These are phyloP conservation scores for Skeletonema costatum DNA, from an alignment of 108 stramenopile species.

Conservation along the genomic window DNA sequence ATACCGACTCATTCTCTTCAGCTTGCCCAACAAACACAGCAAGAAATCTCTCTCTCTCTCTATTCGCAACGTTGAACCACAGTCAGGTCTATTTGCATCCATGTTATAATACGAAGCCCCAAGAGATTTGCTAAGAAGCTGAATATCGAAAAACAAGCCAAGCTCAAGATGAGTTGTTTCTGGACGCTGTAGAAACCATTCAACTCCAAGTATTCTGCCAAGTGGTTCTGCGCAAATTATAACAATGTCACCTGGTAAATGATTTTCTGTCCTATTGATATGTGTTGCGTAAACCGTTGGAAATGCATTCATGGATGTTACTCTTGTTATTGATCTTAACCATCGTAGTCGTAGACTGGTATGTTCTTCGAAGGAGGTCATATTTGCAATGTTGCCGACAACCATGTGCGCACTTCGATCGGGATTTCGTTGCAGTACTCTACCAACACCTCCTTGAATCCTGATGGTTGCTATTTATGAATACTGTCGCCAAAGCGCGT, in stretches of 20 bases:
- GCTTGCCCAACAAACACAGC: no score
- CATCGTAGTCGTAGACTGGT: no score
- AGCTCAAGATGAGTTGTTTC: slow-evolving; percentile 1
- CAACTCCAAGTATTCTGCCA: not conserved
- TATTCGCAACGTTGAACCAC: no score
- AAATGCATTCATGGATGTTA: not conserved
- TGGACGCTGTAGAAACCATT: slow-evolving; percentile 2
- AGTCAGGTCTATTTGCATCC: no score
- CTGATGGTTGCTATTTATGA: no score
- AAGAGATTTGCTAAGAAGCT: not conserved
- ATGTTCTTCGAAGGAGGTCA: not conserved
- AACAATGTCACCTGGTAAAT: not conserved
- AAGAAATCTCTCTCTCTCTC: no score
- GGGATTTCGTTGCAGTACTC: not conserved
- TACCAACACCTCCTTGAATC: no score
- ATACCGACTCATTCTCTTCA: no score
- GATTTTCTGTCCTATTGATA: not conserved
- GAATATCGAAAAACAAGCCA: not conserved
- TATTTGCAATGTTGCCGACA: not conserved
- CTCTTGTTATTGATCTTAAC: no score
- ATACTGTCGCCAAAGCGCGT: no score
- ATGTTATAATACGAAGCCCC: not conserved
- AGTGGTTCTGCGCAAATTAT: slow-evolving; percentile 5
- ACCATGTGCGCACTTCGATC: slow-evolving; percentile 3
- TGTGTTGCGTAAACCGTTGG: not conserved